phyloP scores from a whole-genome alignment of 2,329 filamentous ascomycete genomes.

The Mycocentrospora acerina region DNA sequence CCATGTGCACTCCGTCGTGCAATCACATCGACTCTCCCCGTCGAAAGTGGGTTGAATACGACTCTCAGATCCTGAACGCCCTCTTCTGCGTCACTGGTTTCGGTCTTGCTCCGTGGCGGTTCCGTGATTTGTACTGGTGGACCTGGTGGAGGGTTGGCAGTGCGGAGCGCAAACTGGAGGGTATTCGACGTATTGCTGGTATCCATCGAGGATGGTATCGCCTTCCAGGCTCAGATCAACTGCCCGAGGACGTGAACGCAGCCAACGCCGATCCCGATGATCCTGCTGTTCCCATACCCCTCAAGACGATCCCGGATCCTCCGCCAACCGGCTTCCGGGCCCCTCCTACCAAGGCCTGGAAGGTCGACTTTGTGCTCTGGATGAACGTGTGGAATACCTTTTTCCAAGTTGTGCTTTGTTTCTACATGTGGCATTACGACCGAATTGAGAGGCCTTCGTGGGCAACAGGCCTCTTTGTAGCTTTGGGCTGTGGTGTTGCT shows the following conservation, averaged over 20 bases:
- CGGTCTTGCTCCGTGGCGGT: constrained; percentile 78
- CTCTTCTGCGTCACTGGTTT: constrained; percentile 85
- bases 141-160: constrained; percentile 57
- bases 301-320: constrained; percentile 62
- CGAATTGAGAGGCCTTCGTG: constrained; percentile 71
- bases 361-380: constrained; percentile 76
- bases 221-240: constrained; percentile 62
- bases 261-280: constrained; percentile 54
- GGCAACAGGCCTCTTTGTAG: constrained; percentile 69
- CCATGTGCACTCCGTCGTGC: constrained; percentile 72
- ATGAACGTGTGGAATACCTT: constrained; percentile 77
- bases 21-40: constrained; percentile 71
- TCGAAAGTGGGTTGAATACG: constrained; percentile 79
- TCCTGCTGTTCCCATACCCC: constrained; percentile 62
- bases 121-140: constrained; percentile 74
- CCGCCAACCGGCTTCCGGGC: constrained; percentile 74
- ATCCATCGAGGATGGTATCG: constrained; percentile 77
- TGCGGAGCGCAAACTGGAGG: constrained; percentile 35
- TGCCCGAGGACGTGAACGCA: constrained; percentile 41
- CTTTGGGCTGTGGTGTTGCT: constrained; percentile 68
- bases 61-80: constrained; percentile 77
- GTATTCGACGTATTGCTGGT: constrained; percentile 67
- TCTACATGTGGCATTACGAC: constrained; percentile 81
- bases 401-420: constrained; percentile 70
- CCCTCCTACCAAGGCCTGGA: constrained; percentile 67